Evolutionary conservation across 176 grass and related monocot genomes (phyloP).

Genomic region (Oryza brachyantha): DNA sequence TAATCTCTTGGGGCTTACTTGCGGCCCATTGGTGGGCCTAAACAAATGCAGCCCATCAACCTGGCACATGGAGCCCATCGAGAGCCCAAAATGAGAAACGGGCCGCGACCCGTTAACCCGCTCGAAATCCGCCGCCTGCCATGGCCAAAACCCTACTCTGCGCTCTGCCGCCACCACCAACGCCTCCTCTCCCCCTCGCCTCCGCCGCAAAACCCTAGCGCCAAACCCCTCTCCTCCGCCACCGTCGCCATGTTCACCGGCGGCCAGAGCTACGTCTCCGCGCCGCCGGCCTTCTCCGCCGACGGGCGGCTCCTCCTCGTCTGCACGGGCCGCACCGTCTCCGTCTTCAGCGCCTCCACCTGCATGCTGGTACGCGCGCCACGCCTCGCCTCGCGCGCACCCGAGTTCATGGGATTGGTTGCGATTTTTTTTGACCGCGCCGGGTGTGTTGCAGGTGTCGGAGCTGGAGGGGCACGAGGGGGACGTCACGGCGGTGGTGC

Average conservation of each 20-base stretch:
- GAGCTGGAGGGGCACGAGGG: conserved; percentile 90
- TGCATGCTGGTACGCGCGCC: conserved; percentile 58
- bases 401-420: too few relatives aligned
- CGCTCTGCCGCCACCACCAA: conserved; percentile 18
- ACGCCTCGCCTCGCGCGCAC: too few relatives aligned
- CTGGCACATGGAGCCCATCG: background rate
- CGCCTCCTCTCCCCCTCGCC: conserved; percentile 2
- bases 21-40: too few relatives aligned
- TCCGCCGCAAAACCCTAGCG: conserved; percentile 21
- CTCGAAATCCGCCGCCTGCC: background rate
- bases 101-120: conserved; percentile 26
- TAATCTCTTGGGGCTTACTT: too few relatives aligned
- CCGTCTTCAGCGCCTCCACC: conserved; percentile 74
- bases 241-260: conserved; percentile 72
- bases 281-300: conserved; percentile 76
- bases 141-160: conserved; percentile 39
- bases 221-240: background rate
- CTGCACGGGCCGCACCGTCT: conserved; percentile 73
- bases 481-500: conserved; percentile 65
- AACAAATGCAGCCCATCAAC: background rate
- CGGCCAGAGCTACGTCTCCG: conserved; percentile 76
- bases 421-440: background rate
- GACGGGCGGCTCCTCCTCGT: conserved; percentile 66
- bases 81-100: background rate
- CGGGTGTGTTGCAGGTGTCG: conserved; percentile 34